Evolutionary conservation across 352 stramenopile genomes (phyloP).

Genomic region (Pythium rhizo-oryzae): DNA sequence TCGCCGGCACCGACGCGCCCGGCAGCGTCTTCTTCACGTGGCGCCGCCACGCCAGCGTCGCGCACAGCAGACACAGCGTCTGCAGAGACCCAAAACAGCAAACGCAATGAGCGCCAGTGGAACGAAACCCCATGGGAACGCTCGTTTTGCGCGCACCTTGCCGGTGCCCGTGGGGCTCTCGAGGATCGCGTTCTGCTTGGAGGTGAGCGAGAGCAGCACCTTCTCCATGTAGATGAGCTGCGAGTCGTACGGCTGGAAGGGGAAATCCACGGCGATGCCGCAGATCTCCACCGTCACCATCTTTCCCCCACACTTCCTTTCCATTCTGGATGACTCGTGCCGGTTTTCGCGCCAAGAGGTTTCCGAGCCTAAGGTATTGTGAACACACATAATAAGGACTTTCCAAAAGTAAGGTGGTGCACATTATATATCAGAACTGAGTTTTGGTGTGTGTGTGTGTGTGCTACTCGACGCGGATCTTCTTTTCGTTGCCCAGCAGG

Average conservation of each 20-base stretch:
- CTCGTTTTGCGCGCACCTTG: slow-evolving; percentile 68
- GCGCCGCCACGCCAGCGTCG: slow-evolving; percentile 93
- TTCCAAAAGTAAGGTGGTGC: background rate
- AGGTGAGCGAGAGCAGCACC: slow-evolving; percentile 91
- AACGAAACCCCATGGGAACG: background rate
- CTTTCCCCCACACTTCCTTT: background rate
- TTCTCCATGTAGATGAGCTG: slow-evolving; percentile 98
- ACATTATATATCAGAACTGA: background rate
- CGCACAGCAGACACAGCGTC: slow-evolving; percentile 97
- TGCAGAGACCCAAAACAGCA: slow-evolving; percentile 25
- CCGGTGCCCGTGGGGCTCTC: slow-evolving; percentile 98
- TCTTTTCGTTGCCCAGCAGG: slow-evolving; percentile 48
- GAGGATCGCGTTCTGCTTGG: slow-evolving; percentile 95
- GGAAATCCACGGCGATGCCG: slow-evolving; percentile 94
- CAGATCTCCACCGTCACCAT: slow-evolving; percentile 88
- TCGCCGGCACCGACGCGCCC: background rate
- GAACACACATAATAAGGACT: background rate
- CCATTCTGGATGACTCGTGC: background rate
- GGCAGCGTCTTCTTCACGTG: slow-evolving; percentile 66
- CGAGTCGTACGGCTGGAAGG: slow-evolving; percentile 96
- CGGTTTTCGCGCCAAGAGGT: slow-evolving; percentile 9
- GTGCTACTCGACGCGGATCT: slow-evolving; percentile 34
- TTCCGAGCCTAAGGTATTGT: background rate
- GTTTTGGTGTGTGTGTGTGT: too few species aligned
- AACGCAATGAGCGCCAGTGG: background rate